These are phyloP conservation scores for Boletellus deceptivus DNA, from an alignment of 1,284 basidiomycete genomes.

Conservation along the genomic window DNA sequence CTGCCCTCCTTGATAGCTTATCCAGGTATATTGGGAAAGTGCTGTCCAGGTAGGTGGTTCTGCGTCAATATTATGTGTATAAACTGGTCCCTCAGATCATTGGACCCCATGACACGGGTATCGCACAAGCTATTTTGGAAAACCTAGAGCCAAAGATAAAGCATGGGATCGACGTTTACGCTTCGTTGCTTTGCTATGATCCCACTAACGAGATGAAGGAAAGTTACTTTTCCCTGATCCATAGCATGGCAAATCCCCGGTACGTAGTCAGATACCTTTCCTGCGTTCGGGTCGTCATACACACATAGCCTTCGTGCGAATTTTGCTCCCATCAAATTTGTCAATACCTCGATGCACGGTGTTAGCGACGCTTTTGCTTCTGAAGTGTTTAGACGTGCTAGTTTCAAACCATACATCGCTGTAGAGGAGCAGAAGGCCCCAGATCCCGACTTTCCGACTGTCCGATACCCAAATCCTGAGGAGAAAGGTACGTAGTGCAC, in stretches of 20 bases:
- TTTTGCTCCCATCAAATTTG: conserved; percentile 46
- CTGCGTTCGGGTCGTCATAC: background rate
- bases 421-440: conserved; percentile 66
- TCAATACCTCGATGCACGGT: conserved; percentile 87
- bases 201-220: conserved; percentile 57
- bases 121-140: conserved; percentile 59
- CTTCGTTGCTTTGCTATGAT: conserved; percentile 47
- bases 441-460: conserved; percentile 82
- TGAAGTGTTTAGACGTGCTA: conserved; percentile 56
- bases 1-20: background rate
- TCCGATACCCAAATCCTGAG: conserved; percentile 83
- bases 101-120: conserved; percentile 74
- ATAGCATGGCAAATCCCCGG: conserved; percentile 42
- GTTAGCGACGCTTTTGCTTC: conserved; percentile 67
- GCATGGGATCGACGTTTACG: conserved; percentile 36
- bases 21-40: conserved; percentile 82
- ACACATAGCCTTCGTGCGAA: conserved; percentile 11
- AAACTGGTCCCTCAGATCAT: conserved; percentile 59
- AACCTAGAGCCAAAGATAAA: conserved; percentile 60
- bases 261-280: conserved; percentile 26
- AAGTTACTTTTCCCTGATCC: conserved; percentile 56
- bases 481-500: conserved; percentile 61
- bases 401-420: conserved; percentile 56
- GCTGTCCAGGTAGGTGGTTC: conserved; percentile 61
- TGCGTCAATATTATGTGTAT: background rate